These are phyloP conservation scores for Flaveria ramosissima DNA, from an alignment of 129 eudicot species.

Conservation along the genomic window DNA sequence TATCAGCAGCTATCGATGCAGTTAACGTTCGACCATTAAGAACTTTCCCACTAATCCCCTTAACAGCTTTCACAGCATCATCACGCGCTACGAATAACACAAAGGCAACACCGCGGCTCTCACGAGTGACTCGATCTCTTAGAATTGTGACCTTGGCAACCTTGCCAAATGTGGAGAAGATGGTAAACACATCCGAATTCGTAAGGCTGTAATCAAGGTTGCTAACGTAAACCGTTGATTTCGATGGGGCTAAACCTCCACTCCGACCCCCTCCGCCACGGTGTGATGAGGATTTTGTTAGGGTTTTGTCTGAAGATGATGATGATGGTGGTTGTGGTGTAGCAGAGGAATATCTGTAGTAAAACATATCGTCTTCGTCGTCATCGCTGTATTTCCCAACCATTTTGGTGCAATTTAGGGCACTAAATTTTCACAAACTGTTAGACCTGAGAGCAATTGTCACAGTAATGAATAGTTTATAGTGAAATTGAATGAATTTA, in stretches of 20 bases:
- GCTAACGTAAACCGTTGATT: conserved; percentile 85
- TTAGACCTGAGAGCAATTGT: neutral
- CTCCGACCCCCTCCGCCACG: conserved; percentile 42
- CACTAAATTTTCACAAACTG: neutral
- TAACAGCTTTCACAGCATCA: conserved; percentile 65
- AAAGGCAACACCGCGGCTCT: conserved; percentile 91
- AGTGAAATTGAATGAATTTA: neutral
- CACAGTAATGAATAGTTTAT: neutral
- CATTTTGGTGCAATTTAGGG: conserved; percentile 35
- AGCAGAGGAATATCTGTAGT: conserved; percentile 66
- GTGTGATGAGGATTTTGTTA: conserved; percentile 34
- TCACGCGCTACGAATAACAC: conserved; percentile 72
- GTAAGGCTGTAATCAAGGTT: conserved; percentile 76
- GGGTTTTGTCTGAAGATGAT: conserved; percentile 36
- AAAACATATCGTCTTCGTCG: conserved; percentile 79
- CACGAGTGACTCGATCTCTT: conserved; percentile 69
- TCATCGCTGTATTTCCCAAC: conserved; percentile 53
- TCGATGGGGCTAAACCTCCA: conserved; percentile 92
- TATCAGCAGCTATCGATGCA: conserved; percentile 79
- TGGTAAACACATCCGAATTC: conserved; percentile 80
- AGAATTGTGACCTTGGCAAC: conserved; percentile 89
- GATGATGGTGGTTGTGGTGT: conserved; percentile 42
- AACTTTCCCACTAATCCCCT: conserved; percentile 58
- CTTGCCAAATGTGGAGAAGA: conserved; percentile 95
- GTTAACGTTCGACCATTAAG: conserved; percentile 63